Evolutionary conservation across 169 alveolate species (phyloP).

Genomic region (Theileria orientalis): DNA sequence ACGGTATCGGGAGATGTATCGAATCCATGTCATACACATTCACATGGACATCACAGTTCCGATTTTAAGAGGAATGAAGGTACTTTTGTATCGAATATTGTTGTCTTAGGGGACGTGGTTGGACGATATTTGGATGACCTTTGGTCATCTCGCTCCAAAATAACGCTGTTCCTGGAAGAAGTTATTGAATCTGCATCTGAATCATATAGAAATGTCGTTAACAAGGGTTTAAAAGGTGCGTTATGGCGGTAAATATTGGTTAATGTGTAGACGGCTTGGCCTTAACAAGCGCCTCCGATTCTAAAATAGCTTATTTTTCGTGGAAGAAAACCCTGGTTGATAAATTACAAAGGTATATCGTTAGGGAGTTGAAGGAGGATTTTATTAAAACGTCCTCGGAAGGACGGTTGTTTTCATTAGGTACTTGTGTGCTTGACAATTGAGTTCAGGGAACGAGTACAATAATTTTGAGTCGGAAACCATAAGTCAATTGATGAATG

Average conservation of each 20-base stretch:
- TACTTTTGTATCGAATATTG: background rate
- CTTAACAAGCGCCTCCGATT: conserved; percentile 34
- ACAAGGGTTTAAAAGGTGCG: conserved; percentile 50
- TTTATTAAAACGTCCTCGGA: conserved; percentile 23
- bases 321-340: conserved; percentile 53
- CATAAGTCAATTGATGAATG: conserved; percentile 12
- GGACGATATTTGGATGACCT: conserved; percentile 54
- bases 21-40: background rate
- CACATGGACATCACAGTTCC: background rate
- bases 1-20: background rate
- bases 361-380: background rate
- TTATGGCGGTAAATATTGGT: background rate
- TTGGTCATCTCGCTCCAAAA: conserved; percentile 34
- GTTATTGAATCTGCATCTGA: conserved; percentile 38
- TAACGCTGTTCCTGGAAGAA: conserved; percentile 36
- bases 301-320: conserved; percentile 24
- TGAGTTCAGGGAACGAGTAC: conserved; percentile 13
- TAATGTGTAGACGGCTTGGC: conserved; percentile 34
- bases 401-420: conserved; percentile 27
- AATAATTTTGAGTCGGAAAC: conserved; percentile 16
- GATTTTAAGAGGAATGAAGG: conserved; percentile 32
- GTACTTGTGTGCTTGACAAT: background rate
- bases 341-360: conserved; percentile 19
- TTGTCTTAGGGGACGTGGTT: conserved; percentile 20
- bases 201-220: conserved; percentile 26